Percentiles rank a stretch among this genome's conserved stretches.
phyloP scores from a whole-genome alignment of 2,329 filamentous ascomycete species.

The Chalara sp. region DNA sequence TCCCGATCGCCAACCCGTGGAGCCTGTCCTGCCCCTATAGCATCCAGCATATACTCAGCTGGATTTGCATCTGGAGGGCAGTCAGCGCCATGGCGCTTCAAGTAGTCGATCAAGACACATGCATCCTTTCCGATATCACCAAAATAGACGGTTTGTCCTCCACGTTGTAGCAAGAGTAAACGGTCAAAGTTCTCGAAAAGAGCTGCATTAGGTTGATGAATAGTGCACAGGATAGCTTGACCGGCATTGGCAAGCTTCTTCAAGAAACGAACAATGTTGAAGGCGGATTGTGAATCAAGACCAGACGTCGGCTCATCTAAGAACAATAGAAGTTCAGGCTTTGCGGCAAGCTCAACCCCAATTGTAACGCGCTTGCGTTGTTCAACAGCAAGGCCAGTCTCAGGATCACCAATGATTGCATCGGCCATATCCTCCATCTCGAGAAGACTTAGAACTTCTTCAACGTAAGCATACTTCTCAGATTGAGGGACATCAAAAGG shows the following conservation, averaged over 20 bases:
- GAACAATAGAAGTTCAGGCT: constrained; percentile 61
- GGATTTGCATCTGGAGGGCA: constrained; percentile 47
- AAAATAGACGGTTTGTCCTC: constrained; percentile 66
- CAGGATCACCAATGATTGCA: background rate
- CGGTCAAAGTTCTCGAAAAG: constrained; percentile 69
- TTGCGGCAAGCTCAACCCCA: constrained; percentile 65
- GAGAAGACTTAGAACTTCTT: constrained; percentile 58
- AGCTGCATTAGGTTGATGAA: constrained; percentile 64
- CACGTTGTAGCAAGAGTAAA: constrained; percentile 61
- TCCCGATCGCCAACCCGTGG: constrained; percentile 56
- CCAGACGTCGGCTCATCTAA: constrained; percentile 67
- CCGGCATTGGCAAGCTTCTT: constrained; percentile 61
- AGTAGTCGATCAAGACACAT: constrained; percentile 43
- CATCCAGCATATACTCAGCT: constrained; percentile 56
- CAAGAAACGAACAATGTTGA: constrained; percentile 60
- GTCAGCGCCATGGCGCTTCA: constrained; percentile 37
- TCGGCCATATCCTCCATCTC: constrained; percentile 52
- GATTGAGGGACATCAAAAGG: constrained; percentile 43
- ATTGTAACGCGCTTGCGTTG: constrained; percentile 66
- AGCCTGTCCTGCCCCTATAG: constrained; percentile 56
- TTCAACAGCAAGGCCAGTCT: constrained; percentile 12
- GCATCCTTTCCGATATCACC: constrained; percentile 62
- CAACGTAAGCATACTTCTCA: constrained; percentile 61
- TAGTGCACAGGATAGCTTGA: constrained; percentile 68
- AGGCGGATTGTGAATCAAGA: constrained; percentile 63